These are phyloP conservation scores for Staphylotrichum tortipilum DNA, from an alignment of 495 filamentous ascomycete genomes.

Conservation along the genomic window DNA sequence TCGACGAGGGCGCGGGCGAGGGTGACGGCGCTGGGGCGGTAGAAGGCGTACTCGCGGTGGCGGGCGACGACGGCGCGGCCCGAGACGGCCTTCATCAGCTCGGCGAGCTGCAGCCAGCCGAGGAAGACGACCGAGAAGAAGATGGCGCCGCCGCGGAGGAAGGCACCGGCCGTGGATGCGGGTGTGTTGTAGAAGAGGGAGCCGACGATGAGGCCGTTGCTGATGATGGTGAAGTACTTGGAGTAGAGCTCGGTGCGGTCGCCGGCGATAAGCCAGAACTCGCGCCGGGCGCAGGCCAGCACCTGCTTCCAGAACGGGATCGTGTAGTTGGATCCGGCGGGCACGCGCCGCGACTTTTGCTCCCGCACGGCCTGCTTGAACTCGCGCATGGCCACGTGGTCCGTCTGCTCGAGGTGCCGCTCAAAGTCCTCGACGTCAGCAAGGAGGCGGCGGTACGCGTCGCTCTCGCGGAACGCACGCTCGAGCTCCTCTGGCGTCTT, in stretches of 20 bases:
- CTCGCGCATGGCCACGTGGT: conserved; percentile 31
- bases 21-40: conserved; percentile 69
- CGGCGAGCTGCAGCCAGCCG: conserved; percentile 65
- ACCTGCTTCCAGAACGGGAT: conserved; percentile 52
- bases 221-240: conserved; percentile 47
- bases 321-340: conserved; percentile 45
- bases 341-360: conserved; percentile 27
- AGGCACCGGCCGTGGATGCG: conserved; percentile 43
- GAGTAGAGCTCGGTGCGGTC: conserved; percentile 53
- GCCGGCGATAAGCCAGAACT: conserved; percentile 52
- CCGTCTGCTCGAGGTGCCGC: conserved; percentile 23
- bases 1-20: conserved; percentile 72
- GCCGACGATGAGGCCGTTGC: conserved; percentile 69
- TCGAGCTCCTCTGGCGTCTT: conserved; percentile 65
- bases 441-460: conserved; percentile 40
- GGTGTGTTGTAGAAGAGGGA: conserved; percentile 68
- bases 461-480: conserved; percentile 48
- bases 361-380: conserved; percentile 45
- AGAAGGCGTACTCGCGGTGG: conserved; percentile 79
- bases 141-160: conserved; percentile 45
- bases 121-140: conserved; percentile 81
- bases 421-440: conserved; percentile 44
- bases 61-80: conserved; percentile 69
- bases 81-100: conserved; percentile 62
- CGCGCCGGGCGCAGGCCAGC: conserved; percentile 44